These are phyloP conservation scores for Exophiala sp. DNA, from an alignment of 2,329 filamentous ascomycete species.

Conservation along the genomic window DNA sequence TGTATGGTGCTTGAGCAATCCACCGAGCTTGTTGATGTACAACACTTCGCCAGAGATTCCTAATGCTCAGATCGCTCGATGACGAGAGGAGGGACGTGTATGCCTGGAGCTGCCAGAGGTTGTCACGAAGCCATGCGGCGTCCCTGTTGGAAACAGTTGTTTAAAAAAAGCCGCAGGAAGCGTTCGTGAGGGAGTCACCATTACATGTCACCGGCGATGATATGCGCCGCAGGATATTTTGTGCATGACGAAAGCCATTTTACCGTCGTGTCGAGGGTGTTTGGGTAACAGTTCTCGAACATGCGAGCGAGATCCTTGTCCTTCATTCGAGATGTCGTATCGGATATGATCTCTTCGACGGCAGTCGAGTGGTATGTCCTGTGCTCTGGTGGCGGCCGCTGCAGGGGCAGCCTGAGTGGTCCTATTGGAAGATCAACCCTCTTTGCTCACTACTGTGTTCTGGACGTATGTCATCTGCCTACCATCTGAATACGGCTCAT, in stretches of 20 bases:
- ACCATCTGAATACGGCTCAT: background rate
- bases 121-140: background rate
- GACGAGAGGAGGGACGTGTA: background rate
- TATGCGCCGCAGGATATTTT: slow-evolving; percentile 28
- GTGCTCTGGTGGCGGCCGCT: background rate
- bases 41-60: slow-evolving; percentile 50
- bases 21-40: slow-evolving; percentile 71
- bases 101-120: background rate
- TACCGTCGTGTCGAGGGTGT: slow-evolving; percentile 71
- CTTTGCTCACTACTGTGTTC: too few relatives aligned
- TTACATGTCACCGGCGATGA: slow-evolving; percentile 27
- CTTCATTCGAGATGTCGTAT: slow-evolving; percentile 1
- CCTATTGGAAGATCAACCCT: too few relatives aligned
- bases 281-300: slow-evolving; percentile 68
- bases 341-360: background rate
- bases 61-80: background rate
- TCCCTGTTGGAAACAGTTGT: slow-evolving; percentile 47
- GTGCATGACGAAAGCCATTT: slow-evolving; percentile 46
- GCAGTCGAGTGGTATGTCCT: background rate
- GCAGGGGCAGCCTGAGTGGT: background rate
- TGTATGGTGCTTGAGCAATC: slow-evolving; percentile 57
- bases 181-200: slow-evolving; percentile 25
- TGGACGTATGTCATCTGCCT: background rate
- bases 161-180: too few relatives aligned
- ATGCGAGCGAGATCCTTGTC: slow-evolving; percentile 61